phyloP scores from a whole-genome alignment of 2,329 filamentous ascomycete species.

The Xylaria sp. region DNA sequence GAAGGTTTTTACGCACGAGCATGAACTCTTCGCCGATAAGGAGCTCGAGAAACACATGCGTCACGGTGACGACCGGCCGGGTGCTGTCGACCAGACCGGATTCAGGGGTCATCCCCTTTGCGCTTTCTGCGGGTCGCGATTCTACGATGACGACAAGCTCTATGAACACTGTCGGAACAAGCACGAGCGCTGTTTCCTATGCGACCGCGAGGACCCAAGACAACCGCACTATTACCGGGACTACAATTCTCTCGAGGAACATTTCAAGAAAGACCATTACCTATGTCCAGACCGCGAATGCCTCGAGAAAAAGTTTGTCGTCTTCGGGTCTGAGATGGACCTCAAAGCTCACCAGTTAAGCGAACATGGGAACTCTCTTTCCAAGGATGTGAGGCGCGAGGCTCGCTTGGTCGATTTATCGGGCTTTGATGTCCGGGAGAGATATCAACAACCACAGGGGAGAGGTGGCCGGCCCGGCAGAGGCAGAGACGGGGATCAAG shows the following conservation, averaged over 20 bases:
- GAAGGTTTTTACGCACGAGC: constrained; percentile 98
- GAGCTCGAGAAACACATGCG: constrained; percentile 90
- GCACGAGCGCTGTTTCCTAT: constrained; percentile 95
- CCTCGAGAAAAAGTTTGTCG: constrained; percentile 95
- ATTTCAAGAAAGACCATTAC: constrained; percentile 90
- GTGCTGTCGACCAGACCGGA: constrained; percentile 89
- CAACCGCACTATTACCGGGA: constrained; percentile 92
- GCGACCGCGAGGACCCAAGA: constrained; percentile 76
- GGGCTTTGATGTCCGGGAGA: constrained; percentile 80
- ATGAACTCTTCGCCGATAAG: constrained; percentile 85
- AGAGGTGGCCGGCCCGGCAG: constrained; percentile 55
- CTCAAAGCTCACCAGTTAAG: constrained; percentile 92
- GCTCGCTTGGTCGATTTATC: constrained; percentile 88
- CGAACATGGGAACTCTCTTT: constrained; percentile 80
- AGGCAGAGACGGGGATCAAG: constrained; percentile 57
- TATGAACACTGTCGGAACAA: constrained; percentile 93
- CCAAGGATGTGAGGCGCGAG: constrained; percentile 86
- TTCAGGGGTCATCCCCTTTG: constrained; percentile 97
- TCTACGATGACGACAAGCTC: constrained; percentile 96
- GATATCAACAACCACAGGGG: constrained; percentile 74
- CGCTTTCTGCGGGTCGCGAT: constrained; percentile 89
- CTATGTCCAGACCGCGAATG: constrained; percentile 87
- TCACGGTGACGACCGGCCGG: constrained; percentile 89
- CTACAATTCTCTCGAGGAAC: constrained; percentile 85
- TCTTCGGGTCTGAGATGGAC: constrained; percentile 95